A percentile compares a stretch with the other conserved stretches of the same genome.
Evolutionary conservation across 129 eudicot genomes (phyloP).

Genomic region (Tagetes patula): DNA sequence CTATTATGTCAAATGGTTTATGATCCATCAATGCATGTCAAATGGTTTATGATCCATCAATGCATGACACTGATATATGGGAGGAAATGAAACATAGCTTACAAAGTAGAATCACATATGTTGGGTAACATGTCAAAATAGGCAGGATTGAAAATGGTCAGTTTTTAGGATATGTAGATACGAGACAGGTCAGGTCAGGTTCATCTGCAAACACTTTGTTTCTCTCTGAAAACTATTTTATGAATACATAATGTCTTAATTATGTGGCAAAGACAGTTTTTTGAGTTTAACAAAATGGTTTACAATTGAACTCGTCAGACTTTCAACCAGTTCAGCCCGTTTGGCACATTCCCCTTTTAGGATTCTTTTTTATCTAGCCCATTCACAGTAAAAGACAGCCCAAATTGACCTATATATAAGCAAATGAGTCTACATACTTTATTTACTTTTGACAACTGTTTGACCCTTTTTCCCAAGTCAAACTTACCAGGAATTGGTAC

Average conservation of each 20-base stretch:
- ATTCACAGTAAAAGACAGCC: not conserved
- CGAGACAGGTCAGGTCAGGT: not conserved
- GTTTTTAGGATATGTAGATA: not conserved
- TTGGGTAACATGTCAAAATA: not conserved
- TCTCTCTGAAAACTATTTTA: not conserved
- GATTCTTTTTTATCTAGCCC: not conserved
- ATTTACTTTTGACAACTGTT: not conserved
- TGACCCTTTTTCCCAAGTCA: slow-evolving; percentile 4
- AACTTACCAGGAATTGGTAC: slow-evolving; percentile 57
- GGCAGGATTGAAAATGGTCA: not conserved
- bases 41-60: slow-evolving; percentile 4
- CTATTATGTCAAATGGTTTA: slow-evolving; percentile 28
- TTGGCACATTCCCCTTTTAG: not conserved
- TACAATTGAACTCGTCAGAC: not conserved
- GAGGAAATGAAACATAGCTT: not conserved
- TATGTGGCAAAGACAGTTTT: not conserved
- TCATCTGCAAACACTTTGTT: not conserved
- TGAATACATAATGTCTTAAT: not conserved
- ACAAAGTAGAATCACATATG: not conserved
- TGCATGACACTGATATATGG: not conserved
- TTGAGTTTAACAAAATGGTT: not conserved
- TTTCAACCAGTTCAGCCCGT: not conserved
- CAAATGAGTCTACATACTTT: not conserved
- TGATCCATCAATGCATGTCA: not conserved
- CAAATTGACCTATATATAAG: not conserved